Conservation (phyloP, 495 filamentous ascomycete genomes). For the Melanomma pulvis-pyrius region DNA sequence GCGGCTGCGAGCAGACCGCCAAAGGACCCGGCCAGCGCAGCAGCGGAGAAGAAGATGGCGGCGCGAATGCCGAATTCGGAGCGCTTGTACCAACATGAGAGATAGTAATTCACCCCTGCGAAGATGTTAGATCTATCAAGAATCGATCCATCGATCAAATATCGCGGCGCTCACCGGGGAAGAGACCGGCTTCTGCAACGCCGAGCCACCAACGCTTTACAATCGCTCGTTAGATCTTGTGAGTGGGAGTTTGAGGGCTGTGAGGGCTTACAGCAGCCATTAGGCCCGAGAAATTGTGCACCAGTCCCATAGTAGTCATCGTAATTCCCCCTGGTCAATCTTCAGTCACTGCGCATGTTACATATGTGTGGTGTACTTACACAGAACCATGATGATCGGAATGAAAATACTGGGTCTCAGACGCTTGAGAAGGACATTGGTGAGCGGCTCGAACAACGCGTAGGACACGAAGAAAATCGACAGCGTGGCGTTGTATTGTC, state of each 20-base stretch:
- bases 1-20: conserved; percentile 81
- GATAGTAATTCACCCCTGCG: conserved; percentile 85
- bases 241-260: background rate
- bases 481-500: conserved; percentile 76
- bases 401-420: conserved; percentile 48
- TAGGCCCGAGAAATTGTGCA: conserved; percentile 74
- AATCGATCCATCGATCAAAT: too few species aligned
- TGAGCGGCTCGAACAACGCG: conserved; percentile 80
- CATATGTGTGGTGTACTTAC: conserved; percentile 26
- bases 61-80: conserved; percentile 75
- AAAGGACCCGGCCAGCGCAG: conserved; percentile 82
- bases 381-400: conserved; percentile 59
- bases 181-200: conserved; percentile 79
- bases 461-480: conserved; percentile 95
- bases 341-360: background rate
- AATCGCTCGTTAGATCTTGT: background rate
- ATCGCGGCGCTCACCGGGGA: too few species aligned
- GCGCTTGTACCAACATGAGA: conserved; percentile 86
- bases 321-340: conserved; percentile 58
- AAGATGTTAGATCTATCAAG: too few species aligned
- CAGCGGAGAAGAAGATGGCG: conserved; percentile 91
- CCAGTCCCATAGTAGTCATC: conserved; percentile 84
- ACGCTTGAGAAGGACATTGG: conserved; percentile 83
- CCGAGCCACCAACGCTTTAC: conserved; percentile 76
- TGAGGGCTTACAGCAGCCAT: conserved; percentile 61